Evolutionary conservation across 2,329 filamentous ascomycete genomes (phyloP).

Genomic region (Neocatenulostroma microsporum): DNA sequence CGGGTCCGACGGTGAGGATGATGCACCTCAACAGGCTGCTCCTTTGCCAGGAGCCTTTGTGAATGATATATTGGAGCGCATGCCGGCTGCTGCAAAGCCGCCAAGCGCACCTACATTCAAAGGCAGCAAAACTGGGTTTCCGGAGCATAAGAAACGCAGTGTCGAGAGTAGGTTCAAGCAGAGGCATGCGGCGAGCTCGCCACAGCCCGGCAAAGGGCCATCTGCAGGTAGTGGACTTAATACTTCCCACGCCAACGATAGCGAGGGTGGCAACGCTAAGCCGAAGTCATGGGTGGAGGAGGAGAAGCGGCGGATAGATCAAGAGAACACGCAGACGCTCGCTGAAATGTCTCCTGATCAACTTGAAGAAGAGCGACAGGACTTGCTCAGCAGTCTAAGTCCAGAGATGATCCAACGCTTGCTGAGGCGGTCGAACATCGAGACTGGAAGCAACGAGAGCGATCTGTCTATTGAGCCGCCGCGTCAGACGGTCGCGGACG

Average conservation of each 20-base stretch:
- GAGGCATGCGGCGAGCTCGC: conserved; percentile 37
- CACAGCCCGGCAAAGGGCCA: conserved; percentile 19
- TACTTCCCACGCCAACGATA: not conserved
- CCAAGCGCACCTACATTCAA: conserved; percentile 56
- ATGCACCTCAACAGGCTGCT: conserved; percentile 7
- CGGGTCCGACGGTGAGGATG: conserved; percentile 39
- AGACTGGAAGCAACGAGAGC: conserved; percentile 48
- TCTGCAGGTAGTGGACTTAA: too few relatives aligned
- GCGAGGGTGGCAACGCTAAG: conserved; percentile 9
- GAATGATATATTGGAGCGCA: conserved; percentile 72
- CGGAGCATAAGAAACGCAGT: conserved; percentile 73
- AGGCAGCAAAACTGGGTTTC: conserved; percentile 63
- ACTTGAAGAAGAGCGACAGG: conserved; percentile 70
- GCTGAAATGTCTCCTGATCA: conserved; percentile 72
- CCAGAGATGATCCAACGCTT: conserved; percentile 69
- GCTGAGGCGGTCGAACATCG: conserved; percentile 66
- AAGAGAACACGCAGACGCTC: conserved; percentile 69
- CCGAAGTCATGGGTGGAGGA: conserved; percentile 35
- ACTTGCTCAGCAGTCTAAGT: conserved; percentile 71
- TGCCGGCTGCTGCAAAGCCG: conserved; percentile 50
- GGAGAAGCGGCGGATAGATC: conserved; percentile 67
- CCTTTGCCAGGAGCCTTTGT: conserved; percentile 42
- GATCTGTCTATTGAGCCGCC: conserved; percentile 23
- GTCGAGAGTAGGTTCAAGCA: conserved; percentile 74
- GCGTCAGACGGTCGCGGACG: not conserved